These are phyloP conservation scores for Pestalotiopsis sp. DNA, from an alignment of 2,329 filamentous ascomycete genomes.

Conservation along the genomic window DNA sequence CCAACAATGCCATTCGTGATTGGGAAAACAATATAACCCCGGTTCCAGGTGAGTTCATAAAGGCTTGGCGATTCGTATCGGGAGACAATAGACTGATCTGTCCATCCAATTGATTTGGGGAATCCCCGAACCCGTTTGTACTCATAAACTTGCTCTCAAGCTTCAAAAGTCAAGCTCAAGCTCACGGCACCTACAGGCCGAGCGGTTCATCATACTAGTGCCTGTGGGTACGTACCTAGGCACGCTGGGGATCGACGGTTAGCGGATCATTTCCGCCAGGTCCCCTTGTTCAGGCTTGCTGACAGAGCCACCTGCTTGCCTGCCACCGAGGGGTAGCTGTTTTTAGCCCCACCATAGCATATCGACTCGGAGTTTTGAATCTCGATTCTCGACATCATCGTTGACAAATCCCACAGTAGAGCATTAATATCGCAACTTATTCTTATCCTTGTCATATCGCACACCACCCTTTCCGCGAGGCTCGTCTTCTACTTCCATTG, in stretches of 20 bases:
- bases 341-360: conserved; percentile 4
- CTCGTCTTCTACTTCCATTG: background rate
- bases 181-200: background rate
- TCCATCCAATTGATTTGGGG: background rate
- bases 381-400: conserved; percentile 5
- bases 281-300: background rate
- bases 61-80: background rate
- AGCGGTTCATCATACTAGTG: background rate
- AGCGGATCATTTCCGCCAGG: background rate
- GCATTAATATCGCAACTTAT: background rate
- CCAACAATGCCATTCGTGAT: background rate
- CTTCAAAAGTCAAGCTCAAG: background rate
- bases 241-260: background rate
- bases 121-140: background rate
- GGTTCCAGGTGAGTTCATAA: background rate
- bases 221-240: background rate
- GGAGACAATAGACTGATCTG: background rate
- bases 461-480: background rate
- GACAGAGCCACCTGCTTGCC: background rate
- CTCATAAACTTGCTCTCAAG: background rate
- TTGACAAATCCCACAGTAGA: background rate
- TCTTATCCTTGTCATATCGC: background rate
- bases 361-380: background rate
- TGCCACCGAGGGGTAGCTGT: conserved; percentile 6
- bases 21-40: background rate